Base-by-base conservation (phyloP, 352 stramenopile genomes). In the Globisporangium canariense region DNA sequence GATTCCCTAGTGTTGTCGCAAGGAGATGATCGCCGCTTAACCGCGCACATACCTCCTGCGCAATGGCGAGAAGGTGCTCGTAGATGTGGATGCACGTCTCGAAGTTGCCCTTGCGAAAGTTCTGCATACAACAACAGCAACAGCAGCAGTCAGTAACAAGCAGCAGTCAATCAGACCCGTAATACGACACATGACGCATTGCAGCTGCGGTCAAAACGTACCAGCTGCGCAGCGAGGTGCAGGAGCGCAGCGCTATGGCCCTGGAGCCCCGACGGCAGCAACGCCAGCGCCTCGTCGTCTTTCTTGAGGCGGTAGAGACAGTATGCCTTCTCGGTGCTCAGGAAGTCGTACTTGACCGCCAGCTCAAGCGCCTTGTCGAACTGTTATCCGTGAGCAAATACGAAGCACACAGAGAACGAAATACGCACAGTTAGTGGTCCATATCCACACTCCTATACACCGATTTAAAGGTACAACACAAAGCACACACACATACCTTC, bases 301-400 rank as follows among this genome's bases (percentile, higher is more conserved):
- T 75, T 67, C 75, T 93, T 91, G 34, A 91, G 73, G 22, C 86
- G 84, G 66, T 94, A 94, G 13, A 90, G 75, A 58, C 86, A 94
- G 66, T 94, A 94, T 20, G 80, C 79, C 45, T 76, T 84, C 68
- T 94, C 84, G 13, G 78, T 76, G 32, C 64, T 67, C 45, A 94
- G 62, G 58, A 78, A 88, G 2, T 80, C 67, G 66, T 91, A 91
- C 69, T 92, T 91, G 60, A 65, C 56, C 8, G 84, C 83, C 38
- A 93, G 54, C 60, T 94, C 84, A 38, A 94, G 69, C 64, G 86
- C 86, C 66, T 94, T 94, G 65, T 94, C 86, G 66, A 92, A 91
- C 83, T 94, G 52, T 3, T 46, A 28, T 28, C 25, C 9, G n/a
- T n/a, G 4, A 46, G 38, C n/a, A 46, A 6, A 36, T 56, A 46